A percentile compares a stretch with the other conserved stretches of the same genome.
Conservation (phyloP, 2,329 filamentous ascomycete species). For the Trichothecium roseum region DNA sequence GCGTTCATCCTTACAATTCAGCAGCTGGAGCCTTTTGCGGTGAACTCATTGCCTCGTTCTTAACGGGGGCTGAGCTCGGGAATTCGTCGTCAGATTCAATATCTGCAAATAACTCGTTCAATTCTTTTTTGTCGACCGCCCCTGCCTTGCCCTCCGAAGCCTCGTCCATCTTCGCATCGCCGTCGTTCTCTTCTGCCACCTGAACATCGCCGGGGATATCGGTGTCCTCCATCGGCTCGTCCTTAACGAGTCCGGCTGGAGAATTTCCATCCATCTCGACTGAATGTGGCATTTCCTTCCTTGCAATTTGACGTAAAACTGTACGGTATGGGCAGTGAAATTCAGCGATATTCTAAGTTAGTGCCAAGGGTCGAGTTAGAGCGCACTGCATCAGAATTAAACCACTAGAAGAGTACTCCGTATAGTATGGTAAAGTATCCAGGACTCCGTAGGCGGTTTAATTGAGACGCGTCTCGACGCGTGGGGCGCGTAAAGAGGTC, state of each 20-base stretch:
- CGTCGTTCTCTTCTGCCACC: conserved; percentile 15
- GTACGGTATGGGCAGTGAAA: no score
- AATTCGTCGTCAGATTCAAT: conserved; percentile 53
- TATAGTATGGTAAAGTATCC: no score
- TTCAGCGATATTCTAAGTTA: no score
- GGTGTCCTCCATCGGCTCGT: conserved; percentile 23
- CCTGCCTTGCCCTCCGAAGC: conserved; percentile 6
- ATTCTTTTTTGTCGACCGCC: conserved; percentile 25
- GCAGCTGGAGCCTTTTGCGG: conserved; percentile 27
- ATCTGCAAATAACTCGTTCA: conserved; percentile 50
- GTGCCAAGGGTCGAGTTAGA: not conserved
- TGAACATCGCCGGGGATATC: conserved; percentile 15
- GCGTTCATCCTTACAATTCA: no score
- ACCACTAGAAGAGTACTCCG: no score
- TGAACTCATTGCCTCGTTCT: conserved; percentile 27
- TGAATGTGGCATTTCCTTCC: conserved; percentile 34
- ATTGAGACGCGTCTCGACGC: conserved; percentile 4
- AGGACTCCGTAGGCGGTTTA: no score
- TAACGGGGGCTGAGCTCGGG: conserved; percentile 34
- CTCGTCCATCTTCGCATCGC: conserved; percentile 27
- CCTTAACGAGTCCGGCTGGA: conserved; percentile 16
- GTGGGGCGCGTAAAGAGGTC: conserved; percentile 4
- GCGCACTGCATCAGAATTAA: not conserved
- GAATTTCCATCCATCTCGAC: conserved; percentile 19
- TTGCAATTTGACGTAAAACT: no score